Evolutionary conservation across 75 land plant genomes (phyloP), one percentile per base, ranked within the genome.

Genomic region (Sequoia sempervirens): DNA sequence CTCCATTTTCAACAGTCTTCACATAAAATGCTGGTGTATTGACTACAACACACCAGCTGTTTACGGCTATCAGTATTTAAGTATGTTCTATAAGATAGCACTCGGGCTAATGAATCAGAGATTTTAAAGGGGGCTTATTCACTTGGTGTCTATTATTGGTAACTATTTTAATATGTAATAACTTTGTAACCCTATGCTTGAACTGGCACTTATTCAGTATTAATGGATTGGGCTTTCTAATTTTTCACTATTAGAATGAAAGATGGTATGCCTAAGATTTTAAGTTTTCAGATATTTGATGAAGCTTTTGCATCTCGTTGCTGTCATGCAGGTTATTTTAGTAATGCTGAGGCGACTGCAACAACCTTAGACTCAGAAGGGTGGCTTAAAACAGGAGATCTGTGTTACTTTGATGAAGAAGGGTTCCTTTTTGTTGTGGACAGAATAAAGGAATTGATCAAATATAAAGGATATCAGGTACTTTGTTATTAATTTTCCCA

Each of bases 381-480:
- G 8, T 94, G 94, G 94, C 66, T 94, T 6, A 90, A 85, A 54
- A 93, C 91, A 5, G 96, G 96, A 7, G 96, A 94, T 81, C 74
- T 94, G 23, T 89, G 96, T 17, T 91, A 91, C 81, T 69, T 94
- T 58, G 95, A 93, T 82, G 78, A 85, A 15, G 87, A 91, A 38
- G 96, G 91, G 3, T 86, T 58, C 64, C 81, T 93, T 30, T 89
- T 58, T 54, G 38, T 93, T 79, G 95, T 91, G n/a, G 95, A 94
- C 84, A 72, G 95, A 81, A 82, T 94, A 18, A 94, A 94, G 73
- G 96, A 94, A 61, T 83, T 94, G 26, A 94, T 94, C 17, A 94
- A 94, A 78, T 90, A 88, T 84, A 91, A 93, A 54, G 93, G 82
- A 3, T 94, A 81, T 72, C 92, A 93, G 93, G 95, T 94, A 83